These are phyloP conservation scores for Pichia sp. DNA, from an alignment of 1,139 yeast genomes.

Conservation along the genomic window DNA sequence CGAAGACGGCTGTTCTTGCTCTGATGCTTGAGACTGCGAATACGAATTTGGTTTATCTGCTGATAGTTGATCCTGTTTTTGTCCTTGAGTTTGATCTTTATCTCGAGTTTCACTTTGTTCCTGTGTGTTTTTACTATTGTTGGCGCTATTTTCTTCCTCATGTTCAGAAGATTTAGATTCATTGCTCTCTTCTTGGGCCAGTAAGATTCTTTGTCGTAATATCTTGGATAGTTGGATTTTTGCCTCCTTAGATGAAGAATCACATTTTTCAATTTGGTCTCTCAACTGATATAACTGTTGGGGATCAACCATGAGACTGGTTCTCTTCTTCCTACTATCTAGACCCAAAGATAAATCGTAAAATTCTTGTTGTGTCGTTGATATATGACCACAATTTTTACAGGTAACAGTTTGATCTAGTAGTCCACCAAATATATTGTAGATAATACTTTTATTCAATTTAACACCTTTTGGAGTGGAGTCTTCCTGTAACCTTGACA, in stretches of 20 bases:
- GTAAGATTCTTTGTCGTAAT: conserved; percentile 27
- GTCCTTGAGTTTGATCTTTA: background rate
- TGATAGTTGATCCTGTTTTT: background rate
- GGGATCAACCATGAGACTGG: conserved; percentile 29
- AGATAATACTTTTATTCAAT: conserved; percentile 73
- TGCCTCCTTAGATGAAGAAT: conserved; percentile 22
- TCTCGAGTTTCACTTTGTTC: background rate
- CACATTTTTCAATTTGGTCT: conserved; percentile 27
- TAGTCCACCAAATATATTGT: conserved; percentile 92
- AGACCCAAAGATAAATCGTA: conserved; percentile 83
- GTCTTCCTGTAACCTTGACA: conserved; percentile 87
- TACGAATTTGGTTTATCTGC: background rate
- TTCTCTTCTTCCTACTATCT: conserved; percentile 44
- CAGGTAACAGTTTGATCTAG: conserved; percentile 82
- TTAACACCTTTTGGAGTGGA: conserved; percentile 84
- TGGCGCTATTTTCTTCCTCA: background rate
- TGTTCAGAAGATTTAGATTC: conserved; percentile 24
- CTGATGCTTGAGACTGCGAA: background rate
- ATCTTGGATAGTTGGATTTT: conserved; percentile 27
- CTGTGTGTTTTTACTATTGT: background rate
- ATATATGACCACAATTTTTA: conserved; percentile 68
- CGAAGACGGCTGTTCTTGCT: background rate
- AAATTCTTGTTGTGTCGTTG: conserved; percentile 90
- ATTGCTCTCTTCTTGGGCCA: conserved; percentile 25
- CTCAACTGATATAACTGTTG: conserved; percentile 26